Evolutionary conservation across 306 rosid species (phyloP).

Genomic region (Vicia sativa): DNA sequence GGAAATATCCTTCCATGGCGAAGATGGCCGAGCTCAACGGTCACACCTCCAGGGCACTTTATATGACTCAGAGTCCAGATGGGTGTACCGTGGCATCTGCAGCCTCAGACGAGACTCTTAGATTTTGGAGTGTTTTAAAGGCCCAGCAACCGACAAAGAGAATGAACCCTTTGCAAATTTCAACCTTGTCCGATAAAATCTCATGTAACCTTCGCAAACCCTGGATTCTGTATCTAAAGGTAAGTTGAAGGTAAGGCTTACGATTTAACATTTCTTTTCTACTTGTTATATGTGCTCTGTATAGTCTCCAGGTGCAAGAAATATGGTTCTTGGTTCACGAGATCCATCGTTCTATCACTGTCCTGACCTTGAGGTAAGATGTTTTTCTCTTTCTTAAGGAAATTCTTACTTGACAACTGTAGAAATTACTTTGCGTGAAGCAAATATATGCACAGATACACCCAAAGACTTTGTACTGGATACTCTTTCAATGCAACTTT

Average conservation of each 20-base stretch:
- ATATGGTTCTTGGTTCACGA: slow-evolving; percentile 90
- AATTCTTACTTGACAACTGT: slow-evolving; percentile 20
- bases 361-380: slow-evolving; percentile 94
- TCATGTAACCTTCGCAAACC: too few species aligned
- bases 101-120: slow-evolving; percentile 50
- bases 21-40: background rate
- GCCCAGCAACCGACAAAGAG: slow-evolving; percentile 11
- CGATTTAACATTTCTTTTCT: background rate
- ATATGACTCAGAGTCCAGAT: slow-evolving; percentile 61
- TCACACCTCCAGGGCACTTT: slow-evolving; percentile 32
- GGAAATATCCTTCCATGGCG: slow-evolving; percentile 54
- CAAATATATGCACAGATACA: slow-evolving; percentile 5
- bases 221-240: too few species aligned
- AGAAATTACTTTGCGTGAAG: slow-evolving; percentile 8
- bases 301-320: slow-evolving; percentile 4
- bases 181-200: slow-evolving; percentile 38
- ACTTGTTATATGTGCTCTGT: background rate
- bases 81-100: slow-evolving; percentile 59
- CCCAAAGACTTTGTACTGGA: background rate
- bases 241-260: too few species aligned
- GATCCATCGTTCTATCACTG: slow-evolving; percentile 92
- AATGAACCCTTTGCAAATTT: slow-evolving; percentile 44
- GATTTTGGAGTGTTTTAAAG: slow-evolving; percentile 53
- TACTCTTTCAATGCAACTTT: slow-evolving; percentile 18
- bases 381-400: slow-evolving; percentile 3